Evolutionary conservation across 192 early-diverging fungal species (phyloP).

Genomic region (Coemansia sp.): DNA sequence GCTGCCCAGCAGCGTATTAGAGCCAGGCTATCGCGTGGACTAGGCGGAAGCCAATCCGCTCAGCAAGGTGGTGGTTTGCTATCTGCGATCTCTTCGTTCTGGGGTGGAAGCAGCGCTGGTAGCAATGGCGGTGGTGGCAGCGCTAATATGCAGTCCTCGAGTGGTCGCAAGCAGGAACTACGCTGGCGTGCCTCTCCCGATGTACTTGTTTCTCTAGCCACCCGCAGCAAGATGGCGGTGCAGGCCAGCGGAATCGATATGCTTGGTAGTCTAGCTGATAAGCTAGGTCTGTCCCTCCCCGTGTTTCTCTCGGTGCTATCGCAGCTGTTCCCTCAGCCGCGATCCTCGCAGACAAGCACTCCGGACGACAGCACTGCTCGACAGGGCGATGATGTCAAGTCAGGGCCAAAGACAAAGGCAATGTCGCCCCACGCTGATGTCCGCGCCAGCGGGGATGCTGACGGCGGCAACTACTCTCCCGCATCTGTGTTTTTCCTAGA

Average conservation of each 20-base stretch:
- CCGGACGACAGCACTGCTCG: constrained; percentile 23
- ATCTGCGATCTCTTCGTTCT: constrained; percentile 50
- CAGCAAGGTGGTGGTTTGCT: constrained; percentile 39
- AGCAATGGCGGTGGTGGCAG: not conserved
- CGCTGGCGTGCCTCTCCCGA: constrained; percentile 50
- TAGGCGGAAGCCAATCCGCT: constrained; percentile 4
- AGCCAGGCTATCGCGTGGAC: constrained; percentile 12
- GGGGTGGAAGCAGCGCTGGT: constrained; percentile 25
- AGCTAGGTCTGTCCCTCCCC: constrained; percentile 12
- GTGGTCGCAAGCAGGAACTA: constrained; percentile 27
- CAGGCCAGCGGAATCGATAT: constrained; percentile 24
- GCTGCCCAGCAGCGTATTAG: constrained; percentile 27
- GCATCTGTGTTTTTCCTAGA: constrained; percentile 52
- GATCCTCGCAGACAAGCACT: constrained; percentile 28
- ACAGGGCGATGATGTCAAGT: constrained; percentile 10
- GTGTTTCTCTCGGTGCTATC: constrained; percentile 30
- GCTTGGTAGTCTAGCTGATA: constrained; percentile 15
- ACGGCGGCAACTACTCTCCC: constrained; percentile 20
- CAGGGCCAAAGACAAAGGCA: not conserved
- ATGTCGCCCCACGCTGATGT: not conserved
- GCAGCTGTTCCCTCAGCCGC: constrained; percentile 36
- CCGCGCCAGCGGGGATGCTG: not conserved
- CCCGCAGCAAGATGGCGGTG: constrained; percentile 30
- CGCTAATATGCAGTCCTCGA: constrained; percentile 3
- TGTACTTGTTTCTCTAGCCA: constrained; percentile 22